Evolutionary conservation across 257 asterid species (phyloP).

Genomic region (Parsonsia alboflavescens): DNA sequence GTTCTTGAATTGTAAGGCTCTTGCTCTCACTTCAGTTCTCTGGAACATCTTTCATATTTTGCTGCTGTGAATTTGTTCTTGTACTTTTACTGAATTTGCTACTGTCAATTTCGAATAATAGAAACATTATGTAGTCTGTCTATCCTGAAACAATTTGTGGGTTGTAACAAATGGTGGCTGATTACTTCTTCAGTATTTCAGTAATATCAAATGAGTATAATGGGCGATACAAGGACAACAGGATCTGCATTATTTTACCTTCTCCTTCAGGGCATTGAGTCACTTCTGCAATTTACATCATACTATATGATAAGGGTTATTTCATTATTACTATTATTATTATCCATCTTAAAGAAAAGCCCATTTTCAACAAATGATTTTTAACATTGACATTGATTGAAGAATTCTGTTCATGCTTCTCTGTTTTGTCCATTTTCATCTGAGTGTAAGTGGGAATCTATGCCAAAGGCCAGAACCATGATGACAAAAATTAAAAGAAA

Average conservation of each 20-base stretch:
- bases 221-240: neutral
- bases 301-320: neutral
- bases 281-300: neutral
- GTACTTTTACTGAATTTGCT: neutral
- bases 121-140: neutral
- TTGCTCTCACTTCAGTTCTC: neutral
- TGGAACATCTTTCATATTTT: neutral
- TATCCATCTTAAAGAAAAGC: neutral
- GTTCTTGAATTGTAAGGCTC: constrained; percentile 57
- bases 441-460: neutral
- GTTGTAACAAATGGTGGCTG: neutral
- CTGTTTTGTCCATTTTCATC: neutral
- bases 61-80: neutral
- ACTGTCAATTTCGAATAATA: neutral
- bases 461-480: neutral
- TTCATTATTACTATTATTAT: too few species aligned
- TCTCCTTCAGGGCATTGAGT: neutral
- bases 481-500: neutral
- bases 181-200: neutral
- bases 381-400: neutral
- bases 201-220: neutral
- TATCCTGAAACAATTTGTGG: neutral
- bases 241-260: neutral
- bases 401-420: neutral
- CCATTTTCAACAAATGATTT: neutral